Evolutionary conservation across 768 basidiomycete species (phyloP).

Genomic region (Infundibulicybe gibba): DNA sequence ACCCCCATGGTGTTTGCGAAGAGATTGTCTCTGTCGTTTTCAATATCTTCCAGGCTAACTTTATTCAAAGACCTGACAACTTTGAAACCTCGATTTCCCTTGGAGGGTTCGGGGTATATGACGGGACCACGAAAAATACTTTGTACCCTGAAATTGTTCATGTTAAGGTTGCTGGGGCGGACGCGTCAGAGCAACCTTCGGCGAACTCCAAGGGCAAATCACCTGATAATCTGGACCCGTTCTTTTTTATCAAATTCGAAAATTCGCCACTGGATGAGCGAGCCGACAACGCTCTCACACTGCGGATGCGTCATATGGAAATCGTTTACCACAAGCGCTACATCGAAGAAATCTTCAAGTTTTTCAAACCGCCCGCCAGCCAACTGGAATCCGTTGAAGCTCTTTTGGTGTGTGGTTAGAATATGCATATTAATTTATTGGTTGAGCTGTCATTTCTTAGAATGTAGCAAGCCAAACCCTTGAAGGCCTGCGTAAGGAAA

Average conservation of each 20-base stretch:
- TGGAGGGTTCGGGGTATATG: conserved; percentile 83
- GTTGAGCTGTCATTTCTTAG: conserved; percentile 31
- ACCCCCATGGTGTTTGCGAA: conserved; percentile 56
- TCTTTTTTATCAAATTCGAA: conserved; percentile 92
- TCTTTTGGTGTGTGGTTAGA: conserved; percentile 56
- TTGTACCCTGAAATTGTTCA: conserved; percentile 90
- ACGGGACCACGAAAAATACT: conserved; percentile 81
- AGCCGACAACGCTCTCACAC: conserved; percentile 86
- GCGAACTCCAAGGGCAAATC: conserved; percentile 8
- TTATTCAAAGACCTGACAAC: conserved; percentile 82
- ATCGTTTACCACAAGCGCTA: conserved; percentile 95
- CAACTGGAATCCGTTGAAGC: conserved; percentile 96
- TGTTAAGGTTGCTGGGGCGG: conserved; percentile 35
- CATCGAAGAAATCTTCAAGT: conserved; percentile 85
- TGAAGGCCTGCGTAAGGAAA: conserved; percentile 91
- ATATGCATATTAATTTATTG: conserved; percentile 1
- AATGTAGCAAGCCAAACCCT: conserved; percentile 90
- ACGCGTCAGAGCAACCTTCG: conserved; percentile 4
- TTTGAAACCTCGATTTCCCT: conserved; percentile 84
- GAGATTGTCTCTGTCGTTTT: conserved; percentile 89
- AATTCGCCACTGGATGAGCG: conserved; percentile 87
- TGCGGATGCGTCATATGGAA: conserved; percentile 93
- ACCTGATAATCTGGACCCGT: conserved; percentile 43
- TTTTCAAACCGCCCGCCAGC: conserved; percentile 91
- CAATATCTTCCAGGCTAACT: conserved; percentile 79